Evolutionary conservation across 2,329 filamentous ascomycete genomes (phyloP).

Genomic region (Trichoderma citrinoviride): DNA sequence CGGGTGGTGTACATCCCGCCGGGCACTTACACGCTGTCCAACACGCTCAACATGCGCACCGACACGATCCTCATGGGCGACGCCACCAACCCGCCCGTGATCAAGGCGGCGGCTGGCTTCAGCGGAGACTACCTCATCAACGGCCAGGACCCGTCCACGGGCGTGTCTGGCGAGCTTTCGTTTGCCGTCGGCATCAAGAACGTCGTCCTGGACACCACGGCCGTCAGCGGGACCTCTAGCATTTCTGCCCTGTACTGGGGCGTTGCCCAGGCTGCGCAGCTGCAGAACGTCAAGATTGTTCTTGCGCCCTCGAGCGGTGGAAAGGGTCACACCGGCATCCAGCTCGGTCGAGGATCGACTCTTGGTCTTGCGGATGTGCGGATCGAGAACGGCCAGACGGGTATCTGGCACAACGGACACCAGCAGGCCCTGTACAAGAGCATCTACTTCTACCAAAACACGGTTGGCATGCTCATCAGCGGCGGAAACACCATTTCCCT

Average conservation of each 20-base stretch:
- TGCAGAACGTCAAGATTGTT: conserved; percentile 44
- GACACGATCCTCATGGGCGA: conserved; percentile 48
- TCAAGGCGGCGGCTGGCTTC: conserved; percentile 41
- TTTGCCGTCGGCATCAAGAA: conserved; percentile 46
- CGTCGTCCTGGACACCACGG: conserved; percentile 42
- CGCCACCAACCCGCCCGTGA: conserved; percentile 41
- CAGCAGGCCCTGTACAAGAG: conserved; percentile 45
- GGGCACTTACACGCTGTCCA: conserved; percentile 41
- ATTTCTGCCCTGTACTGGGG: conserved; percentile 46
- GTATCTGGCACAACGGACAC: conserved; percentile 43
- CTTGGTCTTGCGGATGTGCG: conserved; percentile 42
- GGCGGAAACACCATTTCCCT: conserved; percentile 41
- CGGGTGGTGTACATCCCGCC: conserved; percentile 42
- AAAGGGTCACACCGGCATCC: conserved; percentile 42
- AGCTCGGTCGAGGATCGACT: conserved; percentile 42
- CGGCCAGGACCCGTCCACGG: conserved; percentile 38
- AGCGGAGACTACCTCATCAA: conserved; percentile 35
- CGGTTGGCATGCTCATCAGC: conserved; percentile 33
- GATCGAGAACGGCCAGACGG: conserved; percentile 42
- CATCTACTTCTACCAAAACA: conserved; percentile 44
- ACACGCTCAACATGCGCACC: conserved; percentile 43
- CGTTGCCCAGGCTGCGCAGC: conserved; percentile 43
- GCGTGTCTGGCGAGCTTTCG: conserved; percentile 37
- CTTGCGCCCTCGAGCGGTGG: conserved; percentile 39
- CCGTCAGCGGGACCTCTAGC: conserved; percentile 31